Conservation (phyloP, 2,329 filamentous ascomycete genomes). For the Rhinocladiella mackenziei region DNA sequence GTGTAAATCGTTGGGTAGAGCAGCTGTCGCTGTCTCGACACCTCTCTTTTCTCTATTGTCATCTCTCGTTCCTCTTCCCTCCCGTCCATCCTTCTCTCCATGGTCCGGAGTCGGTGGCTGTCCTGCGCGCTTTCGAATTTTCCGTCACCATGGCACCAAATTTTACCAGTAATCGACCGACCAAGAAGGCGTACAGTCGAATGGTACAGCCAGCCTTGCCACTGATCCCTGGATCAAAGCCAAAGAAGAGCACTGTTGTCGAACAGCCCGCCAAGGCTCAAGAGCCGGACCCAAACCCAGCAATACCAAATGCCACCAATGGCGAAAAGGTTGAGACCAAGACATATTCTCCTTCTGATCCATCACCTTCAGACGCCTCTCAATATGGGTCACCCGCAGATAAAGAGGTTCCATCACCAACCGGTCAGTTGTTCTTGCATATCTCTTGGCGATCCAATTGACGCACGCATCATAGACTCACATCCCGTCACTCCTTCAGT, state of each 20-base stretch:
- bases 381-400: not conserved
- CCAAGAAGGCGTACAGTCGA: constrained; percentile 6
- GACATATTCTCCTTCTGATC: not conserved
- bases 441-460: constrained; percentile 1
- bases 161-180: constrained; percentile 1
- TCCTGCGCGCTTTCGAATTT: constrained; percentile 9
- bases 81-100: constrained; percentile 10
- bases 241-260: constrained; percentile 5
- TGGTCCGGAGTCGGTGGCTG: constrained; percentile 10
- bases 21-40: constrained; percentile 4
- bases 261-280: constrained; percentile 3
- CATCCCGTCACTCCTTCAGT: constrained; percentile 1
- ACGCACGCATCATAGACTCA: constrained; percentile 5
- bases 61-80: not conserved
- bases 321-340: not conserved
- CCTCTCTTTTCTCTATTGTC: not conserved
- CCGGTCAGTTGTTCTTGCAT: constrained; percentile 4
- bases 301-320: not conserved
- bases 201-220: constrained; percentile 20
- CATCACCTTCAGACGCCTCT: not conserved
- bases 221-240: constrained; percentile 5
- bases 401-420: constrained; percentile 4
- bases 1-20: constrained; percentile 1
- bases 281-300: constrained; percentile 1
- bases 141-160: constrained; percentile 14